Base-by-base conservation (phyloP, 495 filamentous ascomycete genomes). In the Trichoderma asperelloides region DNA sequence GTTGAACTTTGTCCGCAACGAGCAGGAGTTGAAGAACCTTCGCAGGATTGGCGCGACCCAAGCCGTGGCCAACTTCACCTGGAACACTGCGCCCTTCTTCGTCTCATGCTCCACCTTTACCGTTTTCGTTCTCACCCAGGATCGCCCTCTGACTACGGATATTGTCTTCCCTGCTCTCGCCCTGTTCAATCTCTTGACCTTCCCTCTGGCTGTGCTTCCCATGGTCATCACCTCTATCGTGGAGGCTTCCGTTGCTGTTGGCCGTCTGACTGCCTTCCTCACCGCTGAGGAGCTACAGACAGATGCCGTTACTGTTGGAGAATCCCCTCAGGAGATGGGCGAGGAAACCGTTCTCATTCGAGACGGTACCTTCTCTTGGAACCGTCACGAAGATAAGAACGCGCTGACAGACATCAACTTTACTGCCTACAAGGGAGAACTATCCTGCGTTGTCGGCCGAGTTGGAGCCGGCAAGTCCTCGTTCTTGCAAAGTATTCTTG, bases 1-100 rank as follows among this genome's bases (percentile, higher is more conserved):
- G 77, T 86, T 99, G 47, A 97, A 91, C 76, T 89, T 90, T 77
- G 91, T 99, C 68, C 85, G 96, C 74, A 98, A 98, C 78, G 94
- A 98, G 69, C 85, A 91, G 72, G 96, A 99, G 78, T 80, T 99
- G 57, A 91, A 94, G 76, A 98, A 96, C 16, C 88, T 98, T 49
- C 91, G 93, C 65, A 96, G 93, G 74, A 98, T 99, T 69, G 96
- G 96, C 62, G 92, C 93, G 62, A 88, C 93, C 1, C 93, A 96
- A 76, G 90, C 94, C 8, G 81, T 97, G 76, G 92, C 96, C 37
- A 98, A 96, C 72, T 99, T 99, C 68, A 97, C 96, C 28, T 99
- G 96, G 96, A 91, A 91, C n/a, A 95, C 91, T n/a, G 98, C 96
- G 12, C 96, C 96, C 11, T 99, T 99, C 81, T 84, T 99, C 40